A percentile compares a stretch with the other conserved stretches of the same genome.
phyloP scores from a whole-genome alignment of 2,329 filamentous ascomycete species.

The Plenodomus tracheiphilus region DNA sequence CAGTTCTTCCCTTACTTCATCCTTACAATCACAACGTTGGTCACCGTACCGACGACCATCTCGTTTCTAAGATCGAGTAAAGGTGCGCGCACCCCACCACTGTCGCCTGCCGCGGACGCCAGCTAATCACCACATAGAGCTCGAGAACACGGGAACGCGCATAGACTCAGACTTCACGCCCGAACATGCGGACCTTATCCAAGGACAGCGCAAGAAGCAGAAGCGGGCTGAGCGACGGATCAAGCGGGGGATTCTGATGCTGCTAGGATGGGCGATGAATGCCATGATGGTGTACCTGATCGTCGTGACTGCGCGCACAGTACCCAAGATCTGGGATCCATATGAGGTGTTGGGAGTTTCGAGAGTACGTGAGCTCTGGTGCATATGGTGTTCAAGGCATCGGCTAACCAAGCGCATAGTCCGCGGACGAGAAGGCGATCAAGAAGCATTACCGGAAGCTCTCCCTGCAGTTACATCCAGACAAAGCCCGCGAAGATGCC shows the following conservation, averaged over 20 bases:
- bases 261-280: conserved; percentile 81
- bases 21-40: conserved; percentile 81
- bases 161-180: conserved; percentile 82
- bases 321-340: conserved; percentile 88
- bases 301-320: conserved; percentile 70
- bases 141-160: conserved; percentile 78
- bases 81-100: conserved; percentile 47
- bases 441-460: conserved; percentile 88
- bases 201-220: conserved; percentile 80
- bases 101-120: not conserved
- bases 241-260: conserved; percentile 77
- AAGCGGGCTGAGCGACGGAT: conserved; percentile 86
- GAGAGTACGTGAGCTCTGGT: conserved; percentile 59
- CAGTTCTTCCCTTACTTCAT: conserved; percentile 99
- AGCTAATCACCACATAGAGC: conserved; percentile 52
- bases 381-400: conserved; percentile 2
- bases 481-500: conserved; percentile 83
- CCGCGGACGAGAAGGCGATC: conserved; percentile 84
- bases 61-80: conserved; percentile 79
- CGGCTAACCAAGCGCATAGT: conserved; percentile 54
- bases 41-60: conserved; percentile 90
- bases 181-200: conserved; percentile 80
- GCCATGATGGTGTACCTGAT: conserved; percentile 93
- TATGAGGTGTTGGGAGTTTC: conserved; percentile 91
- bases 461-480: conserved; percentile 85